Evolutionary conservation across 1,284 basidiomycete genomes (phyloP), one percentile per base, ranked within the genome.

Genomic region (Ceratobasidium sp.): DNA sequence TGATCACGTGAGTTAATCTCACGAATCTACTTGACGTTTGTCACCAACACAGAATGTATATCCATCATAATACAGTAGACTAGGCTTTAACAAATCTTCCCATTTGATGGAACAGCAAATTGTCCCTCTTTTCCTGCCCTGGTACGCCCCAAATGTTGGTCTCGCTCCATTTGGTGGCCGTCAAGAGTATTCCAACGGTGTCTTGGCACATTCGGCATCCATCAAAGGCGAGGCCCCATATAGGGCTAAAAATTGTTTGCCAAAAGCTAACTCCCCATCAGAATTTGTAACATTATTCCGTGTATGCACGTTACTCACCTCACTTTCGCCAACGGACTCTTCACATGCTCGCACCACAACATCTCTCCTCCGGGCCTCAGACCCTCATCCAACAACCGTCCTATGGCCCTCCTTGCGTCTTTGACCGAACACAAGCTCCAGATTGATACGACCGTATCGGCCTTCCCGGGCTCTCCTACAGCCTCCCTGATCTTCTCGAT

Each of bases 321-420:
- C 9, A 72, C 71, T 36, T 66, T 54, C 16, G 19, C 3, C 21
- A 56, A 44, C n/a, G 25, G 69, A 71, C 81, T 86, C 49, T 79
- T 76, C 5, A 88, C 85, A 72, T 89, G 87, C 75, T 89, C 88
- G 69, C 84, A 85, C 73, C 84, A 85, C n/a, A 89, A 77, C 0
- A 90, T 69, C 69, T 80, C 78, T 0, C 87, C 87, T 0, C 84
- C 85, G 0, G 84, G 81, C 68, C 80, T 82, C 29, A 89, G 79
- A 1, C 84, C 77, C 9, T 82, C 78, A 1, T 76, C 74, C 4
- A 82, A 78, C 13, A 89, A 78, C 1, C 74, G 75, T 1, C 69
- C 49, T n/a, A 88, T 75, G 0, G 82, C 81, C 7, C 74, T 70
- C 67, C 82, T 74, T 0, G 86, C 84, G 1, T 77, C 71, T 0